These are phyloP conservation scores for Pythium sp. DNA, from an alignment of 352 stramenopile species.

Conservation along the genomic window DNA sequence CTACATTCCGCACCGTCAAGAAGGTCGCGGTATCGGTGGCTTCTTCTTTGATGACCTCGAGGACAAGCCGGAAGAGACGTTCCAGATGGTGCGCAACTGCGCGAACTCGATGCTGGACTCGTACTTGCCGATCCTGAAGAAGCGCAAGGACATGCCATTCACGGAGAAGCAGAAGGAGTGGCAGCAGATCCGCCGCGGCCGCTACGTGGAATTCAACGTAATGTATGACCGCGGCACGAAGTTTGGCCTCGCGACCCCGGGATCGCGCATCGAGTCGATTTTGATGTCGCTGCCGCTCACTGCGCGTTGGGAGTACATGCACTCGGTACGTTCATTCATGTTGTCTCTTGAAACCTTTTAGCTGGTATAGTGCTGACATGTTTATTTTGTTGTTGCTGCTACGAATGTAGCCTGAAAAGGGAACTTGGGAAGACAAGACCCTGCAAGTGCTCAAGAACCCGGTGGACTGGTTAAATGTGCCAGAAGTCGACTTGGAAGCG, in stretches of 20 bases:
- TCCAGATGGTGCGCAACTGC: slow-evolving; percentile 75
- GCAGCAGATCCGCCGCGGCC: slow-evolving; percentile 95
- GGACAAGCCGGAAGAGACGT: slow-evolving; percentile 88
- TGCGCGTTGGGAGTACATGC: slow-evolving; percentile 96
- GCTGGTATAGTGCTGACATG: neutral
- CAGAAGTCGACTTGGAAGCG: slow-evolving; percentile 61
- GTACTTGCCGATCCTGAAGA: slow-evolving; percentile 96
- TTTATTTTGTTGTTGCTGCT: slow-evolving; percentile 20
- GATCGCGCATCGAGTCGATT: slow-evolving; percentile 97
- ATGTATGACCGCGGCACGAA: slow-evolving; percentile 99
- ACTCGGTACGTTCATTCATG: slow-evolving; percentile 32
- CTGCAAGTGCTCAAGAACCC: slow-evolving; percentile 93
- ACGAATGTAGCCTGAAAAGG: slow-evolving; percentile 68
- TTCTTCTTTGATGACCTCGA: slow-evolving; percentile 99
- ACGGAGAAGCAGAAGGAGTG: slow-evolving; percentile 96
- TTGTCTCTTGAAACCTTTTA: neutral
- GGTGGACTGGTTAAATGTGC: slow-evolving; percentile 92
- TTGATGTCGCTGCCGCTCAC: slow-evolving; percentile 98
- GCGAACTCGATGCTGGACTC: slow-evolving; percentile 86
- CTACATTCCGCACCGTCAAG: slow-evolving; percentile 94
- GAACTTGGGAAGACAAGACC: slow-evolving; percentile 92
- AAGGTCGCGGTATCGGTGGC: slow-evolving; percentile 94
- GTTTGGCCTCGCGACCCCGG: slow-evolving; percentile 96
- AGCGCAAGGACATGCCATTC: slow-evolving; percentile 95
- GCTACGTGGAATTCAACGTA: slow-evolving; percentile 99